Conservation (phyloP, 164 flowering plant genomes). For the Aristolochia fimbriata region DNA sequence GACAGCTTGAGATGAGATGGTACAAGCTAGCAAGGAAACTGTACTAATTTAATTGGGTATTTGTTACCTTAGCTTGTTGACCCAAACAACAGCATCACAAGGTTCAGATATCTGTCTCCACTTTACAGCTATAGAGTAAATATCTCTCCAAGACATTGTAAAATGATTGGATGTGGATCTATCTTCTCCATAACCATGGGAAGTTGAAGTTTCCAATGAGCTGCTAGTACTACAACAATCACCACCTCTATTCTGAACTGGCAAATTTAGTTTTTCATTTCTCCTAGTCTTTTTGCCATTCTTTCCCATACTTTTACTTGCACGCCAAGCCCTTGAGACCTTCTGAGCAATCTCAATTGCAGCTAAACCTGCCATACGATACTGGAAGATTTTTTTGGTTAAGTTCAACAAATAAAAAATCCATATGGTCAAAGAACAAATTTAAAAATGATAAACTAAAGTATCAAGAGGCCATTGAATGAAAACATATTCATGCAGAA, state of each 20-base stretch:
- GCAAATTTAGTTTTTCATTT: constrained; percentile 42
- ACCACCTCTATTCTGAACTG: constrained; percentile 90
- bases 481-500: too few species aligned
- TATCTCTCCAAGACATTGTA: constrained; percentile 70
- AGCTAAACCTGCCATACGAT: constrained; percentile 99
- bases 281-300: constrained; percentile 51
- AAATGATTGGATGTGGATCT: constrained; percentile 33
- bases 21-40: too few species aligned
- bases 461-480: too few species aligned
- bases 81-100: constrained; percentile 96
- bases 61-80: constrained; percentile 77
- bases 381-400: constrained; percentile 34
- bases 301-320: constrained; percentile 56
- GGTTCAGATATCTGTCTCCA: constrained; percentile 99
- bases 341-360: constrained; percentile 97
- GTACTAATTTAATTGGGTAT: too few species aligned
- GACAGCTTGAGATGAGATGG: too few species aligned
- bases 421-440: too few species aligned
- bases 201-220: constrained; percentile 54
- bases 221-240: constrained; percentile 83
- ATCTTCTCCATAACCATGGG: constrained; percentile 45
- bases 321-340: constrained; percentile 89
- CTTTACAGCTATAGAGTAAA: constrained; percentile 78
- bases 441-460: too few species aligned
- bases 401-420: too few species aligned